These are phyloP conservation scores for Xylaria sp. DNA, from an alignment of 2,329 filamentous ascomycete genomes.

Conservation along the genomic window DNA sequence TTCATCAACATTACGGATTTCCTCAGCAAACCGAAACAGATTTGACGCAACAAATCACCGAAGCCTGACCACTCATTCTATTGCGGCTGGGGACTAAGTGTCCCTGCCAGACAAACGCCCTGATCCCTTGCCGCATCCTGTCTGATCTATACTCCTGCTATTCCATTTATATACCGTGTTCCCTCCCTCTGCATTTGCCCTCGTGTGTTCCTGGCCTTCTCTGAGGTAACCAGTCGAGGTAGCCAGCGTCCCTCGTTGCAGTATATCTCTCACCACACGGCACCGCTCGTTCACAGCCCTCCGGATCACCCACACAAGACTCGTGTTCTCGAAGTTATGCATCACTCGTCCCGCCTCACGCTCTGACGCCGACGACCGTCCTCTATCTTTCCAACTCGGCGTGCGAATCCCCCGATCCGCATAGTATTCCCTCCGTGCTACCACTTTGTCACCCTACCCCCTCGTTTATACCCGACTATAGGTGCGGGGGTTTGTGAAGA, in stretches of 20 bases:
- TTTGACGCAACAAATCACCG: background rate
- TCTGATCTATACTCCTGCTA: no score
- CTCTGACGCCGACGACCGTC: background rate
- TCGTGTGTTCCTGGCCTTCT: background rate
- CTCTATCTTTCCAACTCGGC: slow-evolving; percentile 9
- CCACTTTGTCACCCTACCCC: background rate
- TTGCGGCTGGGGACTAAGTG: background rate
- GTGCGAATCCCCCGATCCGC: slow-evolving; percentile 3
- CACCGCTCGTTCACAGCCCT: background rate
- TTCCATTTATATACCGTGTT: background rate
- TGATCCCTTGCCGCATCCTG: background rate
- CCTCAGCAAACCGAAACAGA: background rate
- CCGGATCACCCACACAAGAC: background rate
- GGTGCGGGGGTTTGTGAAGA: slow-evolving; percentile 28
- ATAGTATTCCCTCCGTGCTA: background rate
- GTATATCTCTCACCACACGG: background rate
- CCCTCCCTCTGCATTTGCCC: background rate
- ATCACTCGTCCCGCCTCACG: background rate
- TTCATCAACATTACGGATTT: background rate
- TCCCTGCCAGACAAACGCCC: background rate
- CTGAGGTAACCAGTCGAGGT: no score
- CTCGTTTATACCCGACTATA: background rate
- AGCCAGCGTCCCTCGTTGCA: background rate
- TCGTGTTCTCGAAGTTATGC: background rate
- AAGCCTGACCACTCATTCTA: background rate